These are phyloP conservation scores for Colletotrichum filicis DNA, from an alignment of 2,329 filamentous ascomycete genomes.

Conservation along the genomic window DNA sequence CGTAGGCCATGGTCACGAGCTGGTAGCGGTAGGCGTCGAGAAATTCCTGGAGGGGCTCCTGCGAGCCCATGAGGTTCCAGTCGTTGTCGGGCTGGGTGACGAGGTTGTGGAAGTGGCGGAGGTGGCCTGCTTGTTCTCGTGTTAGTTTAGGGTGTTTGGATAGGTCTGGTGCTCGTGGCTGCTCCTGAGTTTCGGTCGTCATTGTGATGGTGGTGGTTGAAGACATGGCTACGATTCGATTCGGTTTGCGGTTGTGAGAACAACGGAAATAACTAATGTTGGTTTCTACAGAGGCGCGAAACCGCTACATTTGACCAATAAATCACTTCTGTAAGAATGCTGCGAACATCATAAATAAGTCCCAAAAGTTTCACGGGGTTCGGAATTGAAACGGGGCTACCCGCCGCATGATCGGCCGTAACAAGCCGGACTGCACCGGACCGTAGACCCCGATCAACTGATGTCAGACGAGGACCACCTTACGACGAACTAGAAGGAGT, in stretches of 20 bases:
- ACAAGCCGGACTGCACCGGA: background rate
- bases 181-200: background rate
- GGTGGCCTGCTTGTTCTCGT: constrained; percentile 44
- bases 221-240: background rate
- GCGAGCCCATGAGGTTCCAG: constrained; percentile 46
- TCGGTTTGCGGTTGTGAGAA: too few species aligned
- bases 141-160: constrained; percentile 34
- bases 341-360: background rate
- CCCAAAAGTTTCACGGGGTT: background rate
- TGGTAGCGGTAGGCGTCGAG: constrained; percentile 50
- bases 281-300: constrained; percentile 34
- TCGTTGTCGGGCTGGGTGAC: constrained; percentile 41
- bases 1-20: constrained; percentile 53
- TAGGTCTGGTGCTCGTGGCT: constrained; percentile 6
- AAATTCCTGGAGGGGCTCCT: constrained; percentile 51
- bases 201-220: background rate
- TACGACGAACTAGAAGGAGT: background rate
- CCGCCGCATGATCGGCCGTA: background rate
- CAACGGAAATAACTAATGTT: too few species aligned
- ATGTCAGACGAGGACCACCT: background rate
- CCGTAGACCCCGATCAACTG: too few species aligned
- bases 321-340: background rate
- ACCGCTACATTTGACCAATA: background rate
- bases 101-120: constrained; percentile 50
- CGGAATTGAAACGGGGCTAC: background rate